Percentiles rank a stretch among this genome's conserved stretches.
phyloP scores from a whole-genome alignment of 495 filamentous ascomycete genomes.

The Penicilliopsis zonata region DNA sequence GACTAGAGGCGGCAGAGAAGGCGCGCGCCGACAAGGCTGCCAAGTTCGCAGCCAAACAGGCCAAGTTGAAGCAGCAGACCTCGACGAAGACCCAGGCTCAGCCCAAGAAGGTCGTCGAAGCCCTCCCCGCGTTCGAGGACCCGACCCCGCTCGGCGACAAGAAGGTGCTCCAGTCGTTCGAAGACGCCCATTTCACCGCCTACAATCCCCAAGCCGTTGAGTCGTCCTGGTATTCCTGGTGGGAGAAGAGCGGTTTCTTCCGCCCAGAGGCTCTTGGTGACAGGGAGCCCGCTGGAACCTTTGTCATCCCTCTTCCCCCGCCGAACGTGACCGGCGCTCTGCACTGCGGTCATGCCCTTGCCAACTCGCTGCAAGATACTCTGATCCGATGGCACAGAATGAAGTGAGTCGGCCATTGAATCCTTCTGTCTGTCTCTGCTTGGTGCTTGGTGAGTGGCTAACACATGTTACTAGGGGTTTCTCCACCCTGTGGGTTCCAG shows the following conservation, averaged over 20 bases:
- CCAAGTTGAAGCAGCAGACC: no score
- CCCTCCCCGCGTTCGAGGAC: no score
- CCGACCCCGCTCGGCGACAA: constrained; percentile 37
- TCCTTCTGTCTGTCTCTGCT: constrained; percentile 41
- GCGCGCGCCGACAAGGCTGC: constrained; percentile 48
- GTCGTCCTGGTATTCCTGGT: constrained; percentile 44
- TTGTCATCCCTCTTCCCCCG: constrained; percentile 64
- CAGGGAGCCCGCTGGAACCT: constrained; percentile 54
- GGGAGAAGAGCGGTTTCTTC: constrained; percentile 58
- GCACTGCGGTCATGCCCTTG: constrained; percentile 62
- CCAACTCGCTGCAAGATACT: constrained; percentile 57
- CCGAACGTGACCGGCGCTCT: constrained; percentile 67
- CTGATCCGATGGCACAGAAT: constrained; percentile 61
- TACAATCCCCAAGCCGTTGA: constrained; percentile 47
- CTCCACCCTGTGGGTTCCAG: constrained; percentile 60
- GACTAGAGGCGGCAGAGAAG: constrained; percentile 41
- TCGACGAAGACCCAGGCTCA: no score
- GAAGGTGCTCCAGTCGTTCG: no score
- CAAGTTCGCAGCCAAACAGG: constrained; percentile 49
- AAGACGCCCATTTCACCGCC: no score
- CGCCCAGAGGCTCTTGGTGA: constrained; percentile 57
- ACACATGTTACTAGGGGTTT: no score
- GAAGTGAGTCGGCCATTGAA: constrained; percentile 37
- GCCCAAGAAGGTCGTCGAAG: no score
- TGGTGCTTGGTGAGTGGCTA: no score